Base-by-base conservation (phyloP, 805 yeast genomes). In the Peterozyma toletana region DNA sequence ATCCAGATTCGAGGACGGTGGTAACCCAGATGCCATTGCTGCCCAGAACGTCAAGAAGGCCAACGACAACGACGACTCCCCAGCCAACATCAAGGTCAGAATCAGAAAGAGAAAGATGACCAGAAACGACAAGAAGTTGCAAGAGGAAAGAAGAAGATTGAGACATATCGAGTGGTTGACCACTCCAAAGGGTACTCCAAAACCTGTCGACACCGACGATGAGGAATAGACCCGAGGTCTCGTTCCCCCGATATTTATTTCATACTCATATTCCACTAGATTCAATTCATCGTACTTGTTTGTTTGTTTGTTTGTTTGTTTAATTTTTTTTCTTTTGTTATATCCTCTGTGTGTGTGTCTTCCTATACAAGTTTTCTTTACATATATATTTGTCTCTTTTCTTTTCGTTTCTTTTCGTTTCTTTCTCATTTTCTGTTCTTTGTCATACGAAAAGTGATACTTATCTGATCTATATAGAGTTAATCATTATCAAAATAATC, bases 171-270 rank as follows among this genome's bases (percentile, higher is more conserved):
- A 86, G 56, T 91, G 99, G 99, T 75, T 91, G 60, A 83, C 82
- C 54, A 79, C 95, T 55, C 96, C 99, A 52, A 93, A 93, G 80
- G 99, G 99, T 30, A 93, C 99, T 16, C 98, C 98, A 54, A 86
- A 85, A 62, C 95, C 96, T 5, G 80, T 72, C 30, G 96, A 93
- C 58, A 83, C 97, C 34, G 98, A 93, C 59, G 96, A 87, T 50
- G 98, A 91, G 63, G 91, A 83, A 31, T 76, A 75, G 47, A 50
- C 42, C 27, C 27, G 7, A 21, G 7, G 27, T 4, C 27, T 7
- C 21, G 16, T 35, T 14, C 31, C 16, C 30, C 15, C n/a, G 30
- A 39, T 27, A 29, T 38, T 30, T 17, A 17, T 39, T 30, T 17
- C 11, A 35, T 15, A 13, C 29, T 35, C 16, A 21, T 21, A 21